These are phyloP conservation scores for Cladosporium sp. DNA, from an alignment of 2,329 filamentous ascomycete genomes.

Conservation along the genomic window DNA sequence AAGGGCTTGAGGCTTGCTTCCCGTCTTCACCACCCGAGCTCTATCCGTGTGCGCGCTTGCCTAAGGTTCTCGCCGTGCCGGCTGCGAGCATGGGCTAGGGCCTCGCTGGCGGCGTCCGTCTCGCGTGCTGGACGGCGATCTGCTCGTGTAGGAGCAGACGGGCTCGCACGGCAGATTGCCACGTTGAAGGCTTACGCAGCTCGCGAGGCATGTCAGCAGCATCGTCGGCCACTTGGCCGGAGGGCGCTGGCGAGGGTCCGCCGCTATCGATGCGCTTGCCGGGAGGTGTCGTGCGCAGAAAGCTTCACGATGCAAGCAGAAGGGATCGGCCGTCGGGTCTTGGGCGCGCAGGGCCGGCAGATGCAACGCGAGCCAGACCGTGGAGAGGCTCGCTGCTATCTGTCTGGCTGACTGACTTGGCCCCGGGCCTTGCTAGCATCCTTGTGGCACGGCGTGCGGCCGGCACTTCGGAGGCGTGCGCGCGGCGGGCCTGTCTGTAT, in stretches of 20 bases:
- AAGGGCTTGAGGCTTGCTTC: not conserved
- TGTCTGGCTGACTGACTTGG: constrained; percentile 1
- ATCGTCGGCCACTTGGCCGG: not conserved
- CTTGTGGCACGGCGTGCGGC: not conserved
- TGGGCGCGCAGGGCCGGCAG: not conserved
- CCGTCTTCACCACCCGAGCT: constrained; percentile 10
- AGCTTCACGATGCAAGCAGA: not conserved
- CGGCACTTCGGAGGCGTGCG: not conserved
- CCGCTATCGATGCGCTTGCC: not conserved
- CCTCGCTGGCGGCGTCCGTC: not conserved
- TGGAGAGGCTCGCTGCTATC: not conserved
- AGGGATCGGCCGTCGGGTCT: constrained; percentile 1
- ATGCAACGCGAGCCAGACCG: not conserved
- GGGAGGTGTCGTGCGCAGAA: not conserved
- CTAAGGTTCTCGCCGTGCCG: constrained; percentile 12
- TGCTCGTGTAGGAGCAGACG: not conserved
- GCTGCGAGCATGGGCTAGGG: not conserved
- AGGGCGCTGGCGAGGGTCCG: not conserved
- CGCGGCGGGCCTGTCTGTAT: not conserved
- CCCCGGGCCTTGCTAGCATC: not conserved
- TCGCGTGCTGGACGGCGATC: constrained; percentile 11
- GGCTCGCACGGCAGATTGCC: not conserved
- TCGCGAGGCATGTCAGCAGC: not conserved
- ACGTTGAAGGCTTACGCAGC: constrained; percentile 12
- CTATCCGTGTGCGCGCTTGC: too few relatives aligned